A percentile compares a stretch with the other conserved stretches of the same genome.
Evolutionary conservation across 2,329 filamentous ascomycete species (phyloP).

Genomic region (Calonectria pseudoturangicola): DNA sequence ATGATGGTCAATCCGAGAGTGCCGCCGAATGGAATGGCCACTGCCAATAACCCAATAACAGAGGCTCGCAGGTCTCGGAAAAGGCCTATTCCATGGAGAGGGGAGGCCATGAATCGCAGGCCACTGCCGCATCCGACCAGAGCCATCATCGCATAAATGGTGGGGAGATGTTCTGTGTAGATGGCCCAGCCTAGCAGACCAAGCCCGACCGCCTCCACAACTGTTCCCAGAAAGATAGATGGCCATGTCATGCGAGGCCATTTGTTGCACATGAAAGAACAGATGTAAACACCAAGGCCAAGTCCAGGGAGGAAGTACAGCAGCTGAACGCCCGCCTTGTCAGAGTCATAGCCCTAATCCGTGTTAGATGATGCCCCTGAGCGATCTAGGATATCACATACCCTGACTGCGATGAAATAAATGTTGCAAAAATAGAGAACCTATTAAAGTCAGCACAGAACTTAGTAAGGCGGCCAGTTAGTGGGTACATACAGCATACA

Average conservation of each 20-base stretch:
- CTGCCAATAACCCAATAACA: conserved; percentile 75
- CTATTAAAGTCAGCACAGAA: conserved; percentile 61
- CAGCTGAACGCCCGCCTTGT: conserved; percentile 73
- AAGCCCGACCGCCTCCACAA: conserved; percentile 75
- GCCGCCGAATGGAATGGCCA: conserved; percentile 78
- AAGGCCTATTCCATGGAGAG: conserved; percentile 77
- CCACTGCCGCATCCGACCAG: conserved; percentile 78
- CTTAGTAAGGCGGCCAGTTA: conserved; percentile 16
- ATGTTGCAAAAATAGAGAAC: conserved; percentile 82
- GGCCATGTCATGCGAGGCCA: conserved; percentile 78
- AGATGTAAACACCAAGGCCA: conserved; percentile 74
- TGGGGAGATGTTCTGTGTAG: conserved; percentile 65
- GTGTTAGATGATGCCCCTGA: not conserved
- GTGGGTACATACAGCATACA: conserved; percentile 64
- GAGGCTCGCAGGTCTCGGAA: conserved; percentile 75
- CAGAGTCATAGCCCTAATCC: conserved; percentile 66
- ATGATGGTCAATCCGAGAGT: conserved; percentile 80
- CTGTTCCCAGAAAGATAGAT: conserved; percentile 73
- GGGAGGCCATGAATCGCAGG: conserved; percentile 78
- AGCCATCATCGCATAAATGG: conserved; percentile 80
- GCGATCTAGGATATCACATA: conserved; percentile 37
- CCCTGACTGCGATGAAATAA: conserved; percentile 78
- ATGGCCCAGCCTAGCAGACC: conserved; percentile 75
- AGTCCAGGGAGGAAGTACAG: conserved; percentile 80
- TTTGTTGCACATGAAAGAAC: conserved; percentile 76